Conservation (phyloP, 2,329 filamentous ascomycete species). For the Fonsecaea pedrosoi region DNA sequence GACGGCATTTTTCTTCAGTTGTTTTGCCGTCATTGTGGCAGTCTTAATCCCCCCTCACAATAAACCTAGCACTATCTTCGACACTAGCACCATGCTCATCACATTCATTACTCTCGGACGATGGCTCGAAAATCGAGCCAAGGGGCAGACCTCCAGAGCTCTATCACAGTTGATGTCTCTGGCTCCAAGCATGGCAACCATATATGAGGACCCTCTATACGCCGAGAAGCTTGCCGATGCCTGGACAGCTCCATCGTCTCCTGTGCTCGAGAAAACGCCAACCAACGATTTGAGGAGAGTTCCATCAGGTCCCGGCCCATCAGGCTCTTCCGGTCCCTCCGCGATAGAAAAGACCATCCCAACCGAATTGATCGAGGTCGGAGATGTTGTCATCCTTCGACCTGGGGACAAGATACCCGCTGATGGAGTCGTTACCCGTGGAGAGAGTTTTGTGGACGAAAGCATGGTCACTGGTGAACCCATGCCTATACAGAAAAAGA, state of each 20-base stretch:
- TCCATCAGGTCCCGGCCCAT: conserved; percentile 16
- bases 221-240: conserved; percentile 86
- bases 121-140: conserved; percentile 91
- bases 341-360: conserved; percentile 86
- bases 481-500: conserved; percentile 89
- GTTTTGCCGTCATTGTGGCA: conserved; percentile 84
- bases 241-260: conserved; percentile 63
- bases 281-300: conserved; percentile 42
- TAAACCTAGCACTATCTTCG: conserved; percentile 87
- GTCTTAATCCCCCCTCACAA: conserved; percentile 75
- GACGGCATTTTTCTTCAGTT: conserved; percentile 93
- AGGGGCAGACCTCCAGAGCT: conserved; percentile 94
- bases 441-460: conserved; percentile 93
- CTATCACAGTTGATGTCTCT: conserved; percentile 94
- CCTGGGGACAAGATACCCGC: conserved; percentile 97
- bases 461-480: conserved; percentile 99
- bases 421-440: conserved; percentile 83
- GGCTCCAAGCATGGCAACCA: conserved; percentile 94
- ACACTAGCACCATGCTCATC: conserved; percentile 98
- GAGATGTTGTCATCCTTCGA: conserved; percentile 88
- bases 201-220: conserved; percentile 92
- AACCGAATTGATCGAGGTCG: conserved; percentile 91
- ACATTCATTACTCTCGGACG: conserved; percentile 92
- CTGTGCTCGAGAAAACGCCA: conserved; percentile 52
- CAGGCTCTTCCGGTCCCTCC: conserved; percentile 44